Percentiles rank a stretch among this genome's conserved stretches.
phyloP scores from a whole-genome alignment of 257 asterid genomes.

The Fraxinus anomala region DNA sequence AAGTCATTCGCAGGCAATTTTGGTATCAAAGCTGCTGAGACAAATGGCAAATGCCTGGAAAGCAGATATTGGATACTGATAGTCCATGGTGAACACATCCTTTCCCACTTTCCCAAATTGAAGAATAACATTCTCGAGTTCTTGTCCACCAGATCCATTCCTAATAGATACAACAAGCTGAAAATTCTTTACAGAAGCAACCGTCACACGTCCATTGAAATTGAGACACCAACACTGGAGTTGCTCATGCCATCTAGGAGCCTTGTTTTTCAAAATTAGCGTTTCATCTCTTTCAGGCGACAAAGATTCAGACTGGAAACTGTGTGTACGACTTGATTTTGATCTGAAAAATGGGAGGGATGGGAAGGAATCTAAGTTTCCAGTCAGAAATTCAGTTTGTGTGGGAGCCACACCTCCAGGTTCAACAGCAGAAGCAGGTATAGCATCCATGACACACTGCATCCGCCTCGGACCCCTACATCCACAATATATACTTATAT shows the following conservation, averaged over 20 bases:
- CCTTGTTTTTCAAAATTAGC: slow-evolving; percentile 79
- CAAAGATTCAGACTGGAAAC: slow-evolving; percentile 50
- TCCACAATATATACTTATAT: slow-evolving; percentile 6
- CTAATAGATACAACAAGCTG: slow-evolving; percentile 80
- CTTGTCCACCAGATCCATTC: slow-evolving; percentile 44
- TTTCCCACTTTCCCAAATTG: slow-evolving; percentile 95
- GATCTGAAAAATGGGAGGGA: slow-evolving; percentile 83
- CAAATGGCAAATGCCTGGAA: slow-evolving; percentile 93
- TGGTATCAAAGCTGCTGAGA: slow-evolving; percentile 94
- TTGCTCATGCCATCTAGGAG: slow-evolving; percentile 99
- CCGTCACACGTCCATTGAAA: slow-evolving; percentile 92
- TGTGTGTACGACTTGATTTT: slow-evolving; percentile 67
- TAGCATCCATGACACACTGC: slow-evolving; percentile 86
- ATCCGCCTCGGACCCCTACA: slow-evolving; percentile 97
- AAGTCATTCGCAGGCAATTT: slow-evolving; percentile 79
- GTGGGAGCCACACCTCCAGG: slow-evolving; percentile 93
- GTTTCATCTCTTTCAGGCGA: slow-evolving; percentile 48
- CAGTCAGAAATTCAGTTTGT: slow-evolving; percentile 68
- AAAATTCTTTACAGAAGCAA: slow-evolving; percentile 94
- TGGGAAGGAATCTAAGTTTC: slow-evolving; percentile 71
- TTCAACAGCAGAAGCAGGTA: slow-evolving; percentile 69
- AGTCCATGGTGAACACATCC: slow-evolving; percentile 93
- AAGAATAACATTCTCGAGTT: slow-evolving; percentile 71
- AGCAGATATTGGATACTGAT: slow-evolving; percentile 90
- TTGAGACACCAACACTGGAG: slow-evolving; percentile 98